Conservation (phyloP, 2,329 filamentous ascomycete genomes). For the Cladophialophora immunda region DNA sequence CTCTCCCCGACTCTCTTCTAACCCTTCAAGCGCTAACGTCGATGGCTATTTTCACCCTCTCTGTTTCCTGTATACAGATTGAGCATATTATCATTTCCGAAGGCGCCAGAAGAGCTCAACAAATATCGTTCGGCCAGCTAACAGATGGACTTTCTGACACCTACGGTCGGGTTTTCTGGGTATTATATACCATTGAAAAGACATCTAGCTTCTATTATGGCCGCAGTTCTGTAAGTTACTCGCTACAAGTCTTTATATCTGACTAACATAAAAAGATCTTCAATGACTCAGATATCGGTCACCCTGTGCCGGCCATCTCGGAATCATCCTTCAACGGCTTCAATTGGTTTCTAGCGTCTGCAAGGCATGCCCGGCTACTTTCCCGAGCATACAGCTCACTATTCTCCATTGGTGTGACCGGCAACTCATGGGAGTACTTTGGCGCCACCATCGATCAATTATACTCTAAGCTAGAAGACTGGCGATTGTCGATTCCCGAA, state of each 20-base stretch:
- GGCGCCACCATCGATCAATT: neutral
- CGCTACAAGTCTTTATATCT: too few relatives aligned
- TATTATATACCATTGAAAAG: conserved; percentile 14
- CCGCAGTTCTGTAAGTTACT: conserved; percentile 6
- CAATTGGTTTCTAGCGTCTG: neutral
- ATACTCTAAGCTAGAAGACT: neutral
- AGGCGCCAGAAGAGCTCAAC: too few relatives aligned
- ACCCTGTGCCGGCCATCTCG: neutral
- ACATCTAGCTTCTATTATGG: conserved; percentile 13
- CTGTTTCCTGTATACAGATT: too few relatives aligned
- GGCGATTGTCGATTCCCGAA: too few relatives aligned
- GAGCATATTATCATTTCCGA: too few relatives aligned
- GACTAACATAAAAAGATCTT: neutral
- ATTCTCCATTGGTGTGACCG: conserved; percentile 13
- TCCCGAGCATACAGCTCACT: conserved; percentile 5
- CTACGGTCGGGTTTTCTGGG: conserved; percentile 7
- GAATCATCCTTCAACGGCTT: neutral
- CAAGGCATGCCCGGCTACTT: neutral
- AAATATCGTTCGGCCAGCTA: too few relatives aligned
- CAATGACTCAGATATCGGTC: conserved; percentile 11
- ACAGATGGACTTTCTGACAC: too few relatives aligned
- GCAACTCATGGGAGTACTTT: conserved; percentile 6
- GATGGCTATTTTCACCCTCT: too few relatives aligned
- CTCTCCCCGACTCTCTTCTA: too few relatives aligned
- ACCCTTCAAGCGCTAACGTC: too few relatives aligned